phyloP scores from a whole-genome alignment of 805 yeast genomes.

The Nakazawaea anatomiae region DNA sequence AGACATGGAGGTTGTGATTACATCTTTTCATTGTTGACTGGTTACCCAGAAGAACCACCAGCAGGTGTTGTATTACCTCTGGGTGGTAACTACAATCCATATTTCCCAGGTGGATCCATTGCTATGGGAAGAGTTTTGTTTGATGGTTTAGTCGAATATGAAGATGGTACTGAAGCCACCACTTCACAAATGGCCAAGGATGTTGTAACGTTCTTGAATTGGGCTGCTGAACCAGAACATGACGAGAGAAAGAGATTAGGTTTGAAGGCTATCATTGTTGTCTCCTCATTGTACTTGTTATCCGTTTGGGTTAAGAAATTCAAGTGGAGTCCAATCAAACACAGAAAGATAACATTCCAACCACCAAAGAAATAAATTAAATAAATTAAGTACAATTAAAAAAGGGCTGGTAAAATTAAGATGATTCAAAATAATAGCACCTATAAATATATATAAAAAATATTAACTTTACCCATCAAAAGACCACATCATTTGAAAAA shows the following conservation, averaged over 20 bases:
- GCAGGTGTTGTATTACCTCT: slow-evolving; percentile 93
- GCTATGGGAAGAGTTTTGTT: slow-evolving; percentile 99
- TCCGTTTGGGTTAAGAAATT: slow-evolving; percentile 93
- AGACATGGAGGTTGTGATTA: slow-evolving; percentile 98
- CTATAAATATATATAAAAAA: too few species aligned
- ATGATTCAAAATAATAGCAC: too few species aligned
- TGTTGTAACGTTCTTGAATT: slow-evolving; percentile 90
- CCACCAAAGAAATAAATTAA: slow-evolving; percentile 70
- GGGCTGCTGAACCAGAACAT: slow-evolving; percentile 98
- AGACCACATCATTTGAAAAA: too few species aligned
- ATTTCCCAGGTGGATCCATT: slow-evolving; percentile 99
- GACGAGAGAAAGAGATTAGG: slow-evolving; percentile 98
- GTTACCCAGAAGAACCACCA: slow-evolving; percentile 98
- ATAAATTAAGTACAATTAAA: not conserved
- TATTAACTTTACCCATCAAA: too few species aligned
- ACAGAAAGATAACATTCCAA: slow-evolving; percentile 87
- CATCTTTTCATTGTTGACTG: slow-evolving; percentile 90
- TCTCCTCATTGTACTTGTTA: slow-evolving; percentile 72
- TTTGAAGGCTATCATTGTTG: slow-evolving; percentile 79
- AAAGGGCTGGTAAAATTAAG: not conserved
- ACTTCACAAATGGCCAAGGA: slow-evolving; percentile 99
- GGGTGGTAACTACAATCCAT: slow-evolving; percentile 97
- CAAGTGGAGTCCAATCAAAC: slow-evolving; percentile 96
- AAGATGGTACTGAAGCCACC: slow-evolving; percentile 98
- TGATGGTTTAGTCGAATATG: slow-evolving; percentile 96